Evolutionary conservation across 352 stramenopile species (phyloP), one percentile per base, ranked within the genome.

Genomic region (Phytophthora meadii): DNA sequence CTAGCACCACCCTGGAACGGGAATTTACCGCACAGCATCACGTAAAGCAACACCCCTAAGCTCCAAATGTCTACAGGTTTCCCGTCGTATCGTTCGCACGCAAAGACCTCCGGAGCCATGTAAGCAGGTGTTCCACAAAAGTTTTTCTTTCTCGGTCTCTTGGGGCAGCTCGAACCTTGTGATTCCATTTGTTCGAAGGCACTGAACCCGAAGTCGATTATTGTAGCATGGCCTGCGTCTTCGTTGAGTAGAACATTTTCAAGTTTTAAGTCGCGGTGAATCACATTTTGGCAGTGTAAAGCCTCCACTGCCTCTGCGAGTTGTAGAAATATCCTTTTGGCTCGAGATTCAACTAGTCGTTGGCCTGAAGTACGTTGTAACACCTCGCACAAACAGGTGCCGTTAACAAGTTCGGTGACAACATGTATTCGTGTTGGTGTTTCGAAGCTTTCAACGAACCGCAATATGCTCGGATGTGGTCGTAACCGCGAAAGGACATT

Each of bases 71-170:
- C 85, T 8, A 92, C 56, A 44, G 69, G 65, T 44, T 76, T 75
- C 27, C 82, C 85, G 17, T 90, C 79, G 50, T 93, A 93, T 28
- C 54, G 58, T 51, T 72, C 71, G 51, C 80, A 77, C 10, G 66
- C 7, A 14, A 95, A 62, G 6, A 95, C 75, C 54, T 94, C 85
- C 1, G 87, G 85, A 1, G 87, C 87, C 84, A 94, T 93, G 54
- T 94, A 95, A 41, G 84, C 76, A 32, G 85, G 80, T 0, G 80
- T 92, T 17, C 85, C 85, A 49, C 85, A 94, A 47, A 92, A 90
- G 39, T 79, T 91, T 70, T 94, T 95, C 28, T 72, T 73, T 45
- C 59, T 56, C 17, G n/a, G 5, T n/a, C 27, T 34, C 24, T 67
- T 55, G 37, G 40, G 70, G 5, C 80, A 48, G 79, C 56, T 37